These are phyloP conservation scores for Didymella keratinophila DNA, from an alignment of 2,329 filamentous ascomycete genomes.

Conservation along the genomic window DNA sequence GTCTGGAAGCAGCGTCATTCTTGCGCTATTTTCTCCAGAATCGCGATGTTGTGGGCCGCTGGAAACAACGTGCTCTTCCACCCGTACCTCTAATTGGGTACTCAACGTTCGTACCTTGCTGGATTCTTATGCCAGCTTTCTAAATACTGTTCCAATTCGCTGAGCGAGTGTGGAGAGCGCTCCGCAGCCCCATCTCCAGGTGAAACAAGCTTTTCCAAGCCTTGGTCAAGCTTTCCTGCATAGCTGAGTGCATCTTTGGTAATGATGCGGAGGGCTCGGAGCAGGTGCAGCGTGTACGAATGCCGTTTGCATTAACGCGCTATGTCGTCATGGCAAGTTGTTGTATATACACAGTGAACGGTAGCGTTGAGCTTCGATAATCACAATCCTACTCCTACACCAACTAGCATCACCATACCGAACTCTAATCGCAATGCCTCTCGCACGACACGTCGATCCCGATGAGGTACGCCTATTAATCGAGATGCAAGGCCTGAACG, in stretches of 20 bases:
- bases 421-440: slow-evolving; percentile 52
- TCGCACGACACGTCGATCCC: slow-evolving; percentile 62
- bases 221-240: slow-evolving; percentile 39
- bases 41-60: slow-evolving; percentile 11
- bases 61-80: slow-evolving; percentile 7
- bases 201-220: slow-evolving; percentile 42
- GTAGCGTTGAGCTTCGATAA: neutral
- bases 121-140: neutral
- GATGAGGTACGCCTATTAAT: slow-evolving; percentile 43
- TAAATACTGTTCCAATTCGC: neutral
- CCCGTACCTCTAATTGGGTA: slow-evolving; percentile 4
- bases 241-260: slow-evolving; percentile 9
- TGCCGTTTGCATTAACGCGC: slow-evolving; percentile 3
- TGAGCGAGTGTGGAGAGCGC: slow-evolving; percentile 2
- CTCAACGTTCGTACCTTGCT: neutral
- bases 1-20: slow-evolving; percentile 15
- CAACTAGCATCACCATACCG: neutral
- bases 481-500: neutral
- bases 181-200: slow-evolving; percentile 4
- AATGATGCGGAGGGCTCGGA: slow-evolving; percentile 14
- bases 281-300: slow-evolving; percentile 1
- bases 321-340: slow-evolving; percentile 17
- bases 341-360: slow-evolving; percentile 12
- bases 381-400: neutral
- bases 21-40: slow-evolving; percentile 19